Evolutionary conservation across 768 basidiomycete genomes (phyloP).

Genomic region (Austroboletus eburneus): DNA sequence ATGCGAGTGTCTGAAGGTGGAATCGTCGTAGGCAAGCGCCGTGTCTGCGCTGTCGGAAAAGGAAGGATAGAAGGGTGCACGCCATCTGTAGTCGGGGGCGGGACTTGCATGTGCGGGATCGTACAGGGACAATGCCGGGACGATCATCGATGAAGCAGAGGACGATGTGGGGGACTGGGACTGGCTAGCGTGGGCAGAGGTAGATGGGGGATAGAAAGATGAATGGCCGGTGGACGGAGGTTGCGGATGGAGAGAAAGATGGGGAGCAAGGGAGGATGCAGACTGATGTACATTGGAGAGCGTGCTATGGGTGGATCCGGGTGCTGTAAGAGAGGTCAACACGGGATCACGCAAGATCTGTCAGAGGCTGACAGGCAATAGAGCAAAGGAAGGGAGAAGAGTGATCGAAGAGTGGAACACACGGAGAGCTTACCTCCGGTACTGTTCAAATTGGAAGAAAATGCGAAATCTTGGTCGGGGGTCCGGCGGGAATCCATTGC

Average conservation of each 20-base stretch:
- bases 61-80: constrained; percentile 12
- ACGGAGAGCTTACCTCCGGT: constrained; percentile 28
- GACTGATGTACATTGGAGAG: not conserved
- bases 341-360: constrained; percentile 15
- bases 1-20: not conserved
- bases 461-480: constrained; percentile 8
- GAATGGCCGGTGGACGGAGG: not conserved
- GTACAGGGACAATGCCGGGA: constrained; percentile 51
- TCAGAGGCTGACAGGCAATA: constrained; percentile 7
- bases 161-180: constrained; percentile 3
- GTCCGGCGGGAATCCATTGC: constrained; percentile 25
- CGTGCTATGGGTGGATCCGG: not conserved
- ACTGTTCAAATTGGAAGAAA: constrained; percentile 8
- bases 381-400: constrained; percentile 6
- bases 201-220: constrained; percentile 1
- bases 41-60: constrained; percentile 2
- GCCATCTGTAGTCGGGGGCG: constrained; percentile 35
- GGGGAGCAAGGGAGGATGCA: not conserved
- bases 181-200: not conserved
- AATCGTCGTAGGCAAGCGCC: not conserved
- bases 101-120: constrained; percentile 39
- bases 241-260: not conserved
- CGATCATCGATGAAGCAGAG: constrained; percentile 42
- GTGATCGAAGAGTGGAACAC: constrained; percentile 3
- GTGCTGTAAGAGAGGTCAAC: constrained; percentile 5